phyloP scores from a whole-genome alignment of 257 asterid species.

The Ocimum tenuiflorum region DNA sequence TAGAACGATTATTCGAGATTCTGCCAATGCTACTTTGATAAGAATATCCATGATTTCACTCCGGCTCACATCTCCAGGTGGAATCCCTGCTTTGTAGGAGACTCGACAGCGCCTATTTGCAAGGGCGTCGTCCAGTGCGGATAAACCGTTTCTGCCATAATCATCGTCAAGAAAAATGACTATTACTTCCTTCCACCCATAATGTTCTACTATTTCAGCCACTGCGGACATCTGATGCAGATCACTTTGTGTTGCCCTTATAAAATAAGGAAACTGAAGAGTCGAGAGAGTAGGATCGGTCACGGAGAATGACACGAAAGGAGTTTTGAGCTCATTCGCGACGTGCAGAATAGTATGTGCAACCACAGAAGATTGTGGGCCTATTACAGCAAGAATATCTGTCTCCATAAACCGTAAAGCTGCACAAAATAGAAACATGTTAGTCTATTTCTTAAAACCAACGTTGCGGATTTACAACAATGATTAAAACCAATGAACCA shows the following conservation, averaged over 20 bases:
- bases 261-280: slow-evolving; percentile 67
- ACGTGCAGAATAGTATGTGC: slow-evolving; percentile 67
- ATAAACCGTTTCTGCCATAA: slow-evolving; percentile 77
- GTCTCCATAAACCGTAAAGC: slow-evolving; percentile 54
- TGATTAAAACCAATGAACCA: too few relatives aligned
- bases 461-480: too few relatives aligned
- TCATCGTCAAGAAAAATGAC: slow-evolving; percentile 63
- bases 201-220: slow-evolving; percentile 50
- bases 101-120: slow-evolving; percentile 47
- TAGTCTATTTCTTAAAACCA: too few relatives aligned
- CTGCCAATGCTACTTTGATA: slow-evolving; percentile 46
- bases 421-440: too few relatives aligned
- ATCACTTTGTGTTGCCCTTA: slow-evolving; percentile 75
- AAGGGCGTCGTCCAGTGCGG: slow-evolving; percentile 60
- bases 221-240: slow-evolving; percentile 70
- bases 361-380: slow-evolving; percentile 77
- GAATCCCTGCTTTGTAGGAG: slow-evolving; percentile 49
- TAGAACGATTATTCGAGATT: slow-evolving; percentile 63
- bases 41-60: slow-evolving; percentile 49
- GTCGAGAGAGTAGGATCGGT: slow-evolving; percentile 82
- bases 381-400: slow-evolving; percentile 63
- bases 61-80: slow-evolving; percentile 27
- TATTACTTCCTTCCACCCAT: slow-evolving; percentile 71
- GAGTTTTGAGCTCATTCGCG: slow-evolving; percentile 66
- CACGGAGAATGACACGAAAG: slow-evolving; percentile 72